Evolutionary conservation across 306 rosid species (phyloP), one percentile per base, ranked within the genome.

Genomic region (Inga leiocalycina): DNA sequence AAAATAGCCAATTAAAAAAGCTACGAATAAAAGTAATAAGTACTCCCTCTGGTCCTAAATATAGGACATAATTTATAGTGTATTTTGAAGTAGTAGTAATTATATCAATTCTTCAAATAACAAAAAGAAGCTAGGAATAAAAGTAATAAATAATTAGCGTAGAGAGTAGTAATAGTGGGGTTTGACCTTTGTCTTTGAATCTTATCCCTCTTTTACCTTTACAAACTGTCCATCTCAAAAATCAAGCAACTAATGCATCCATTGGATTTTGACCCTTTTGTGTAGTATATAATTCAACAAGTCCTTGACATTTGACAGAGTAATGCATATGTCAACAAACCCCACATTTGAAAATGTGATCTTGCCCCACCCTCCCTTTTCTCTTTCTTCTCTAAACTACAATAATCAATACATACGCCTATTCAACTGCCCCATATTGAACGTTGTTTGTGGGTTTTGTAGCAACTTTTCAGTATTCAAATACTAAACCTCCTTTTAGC

Each of bases 241-340:
- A 54, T 68, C 61, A 74, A 74, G 64, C 35, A 8, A 76, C 43
- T 32, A 52, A 56, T 19, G 76, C 44, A 78, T 81, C 72, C 62
- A 75, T 62, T 44, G 62, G 35, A 77, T 80, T 85, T 88, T 83
- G 84, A 85, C 77, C 73, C 61, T 17, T 16, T 82, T n/a, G 52
- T 37, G 35, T 77, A 39, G 49, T 72, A 34, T 61, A 32, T 61
- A 39, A 16, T 77, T 77, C 78, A 83, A 77, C 78, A 22, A 64
- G 80, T 71, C n/a, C 51, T 43, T 57, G 37, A 56, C 64, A 57
- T 57, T 57, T 17, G 61, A 80, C 77, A 67, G 17, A 17, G 49
- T 76, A 39, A 71, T 52, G 44, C 61, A 44, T 85, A 82, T 79
- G 88, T 82, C 86, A 85, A 85, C 79, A 78, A 85, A 85, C 87